phyloP scores from a whole-genome alignment of 1,284 basidiomycete species.

The Trichosporon sp. region DNA sequence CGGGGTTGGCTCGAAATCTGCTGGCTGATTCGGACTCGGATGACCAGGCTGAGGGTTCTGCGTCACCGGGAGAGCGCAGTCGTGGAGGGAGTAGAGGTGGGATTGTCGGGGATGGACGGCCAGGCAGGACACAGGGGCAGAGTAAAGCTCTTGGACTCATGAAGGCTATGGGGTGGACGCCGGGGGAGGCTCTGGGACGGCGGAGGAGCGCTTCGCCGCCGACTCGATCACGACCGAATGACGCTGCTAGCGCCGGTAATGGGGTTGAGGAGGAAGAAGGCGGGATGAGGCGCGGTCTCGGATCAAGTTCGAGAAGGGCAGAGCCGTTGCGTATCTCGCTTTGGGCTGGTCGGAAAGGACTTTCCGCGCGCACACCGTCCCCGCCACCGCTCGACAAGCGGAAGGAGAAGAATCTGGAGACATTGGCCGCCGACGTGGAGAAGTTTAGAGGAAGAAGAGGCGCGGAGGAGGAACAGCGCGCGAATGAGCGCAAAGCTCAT shows the following conservation, averaged over 20 bases:
- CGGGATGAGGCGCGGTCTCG: constrained; percentile 6
- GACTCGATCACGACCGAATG: background rate
- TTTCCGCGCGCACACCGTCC: constrained; percentile 33
- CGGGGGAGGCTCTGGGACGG: constrained; percentile 43
- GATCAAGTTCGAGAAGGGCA: constrained; percentile 5
- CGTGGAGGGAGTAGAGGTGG: too few species aligned
- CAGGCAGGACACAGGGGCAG: constrained; percentile 14
- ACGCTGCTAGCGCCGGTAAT: background rate
- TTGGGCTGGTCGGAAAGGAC: constrained; percentile 39
- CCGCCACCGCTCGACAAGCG: constrained; percentile 31
- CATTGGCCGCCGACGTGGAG: constrained; percentile 32
- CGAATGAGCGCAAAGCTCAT: constrained; percentile 32
- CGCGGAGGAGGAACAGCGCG: constrained; percentile 28
- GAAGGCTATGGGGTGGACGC: constrained; percentile 50
- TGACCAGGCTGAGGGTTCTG: background rate
- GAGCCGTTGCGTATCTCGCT: constrained; percentile 46
- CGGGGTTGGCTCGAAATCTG: constrained; percentile 36
- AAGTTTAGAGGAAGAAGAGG: constrained; percentile 35
- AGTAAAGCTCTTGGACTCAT: constrained; percentile 45
- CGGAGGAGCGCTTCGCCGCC: constrained; percentile 16
- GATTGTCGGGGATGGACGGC: background rate
- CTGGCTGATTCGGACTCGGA: constrained; percentile 23
- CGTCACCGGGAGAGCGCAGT: too few species aligned
- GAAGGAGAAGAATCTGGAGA: constrained; percentile 22
- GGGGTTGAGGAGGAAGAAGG: constrained; percentile 17